These are phyloP conservation scores for Lithocarpus polystachyus DNA, from an alignment of 306 rosid genomes.

Conservation along the genomic window DNA sequence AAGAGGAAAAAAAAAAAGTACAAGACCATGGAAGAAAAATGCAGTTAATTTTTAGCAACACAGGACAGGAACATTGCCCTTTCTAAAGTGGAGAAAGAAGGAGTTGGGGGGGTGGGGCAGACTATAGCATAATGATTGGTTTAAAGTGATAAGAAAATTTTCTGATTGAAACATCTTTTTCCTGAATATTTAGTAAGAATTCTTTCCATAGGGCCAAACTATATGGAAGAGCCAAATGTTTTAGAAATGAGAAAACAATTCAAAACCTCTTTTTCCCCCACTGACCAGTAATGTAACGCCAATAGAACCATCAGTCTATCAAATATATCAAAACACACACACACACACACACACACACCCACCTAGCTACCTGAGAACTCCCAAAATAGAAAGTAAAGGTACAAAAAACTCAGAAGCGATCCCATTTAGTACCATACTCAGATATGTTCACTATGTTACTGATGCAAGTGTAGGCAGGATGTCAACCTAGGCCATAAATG, in stretches of 20 bases:
- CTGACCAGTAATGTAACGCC: not conserved
- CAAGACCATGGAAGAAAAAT: constrained; percentile 11
- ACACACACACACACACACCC: not conserved
- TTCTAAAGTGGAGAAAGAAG: no score
- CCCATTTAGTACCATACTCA: not conserved
- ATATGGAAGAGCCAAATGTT: not conserved
- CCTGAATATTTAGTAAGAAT: not conserved
- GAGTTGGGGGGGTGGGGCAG: not conserved
- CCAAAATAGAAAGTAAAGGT: not conserved
- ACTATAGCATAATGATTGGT: not conserved
- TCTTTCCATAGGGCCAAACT: not conserved
- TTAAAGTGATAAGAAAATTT: not conserved
- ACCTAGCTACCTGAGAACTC: not conserved
- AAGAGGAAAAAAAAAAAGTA: not conserved
- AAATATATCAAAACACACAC: not conserved
- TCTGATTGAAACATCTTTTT: not conserved
- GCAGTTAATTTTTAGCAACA: constrained; percentile 5
- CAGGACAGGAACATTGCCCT: not conserved
- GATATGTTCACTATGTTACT: not conserved
- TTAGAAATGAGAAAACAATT: not conserved
- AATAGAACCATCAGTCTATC: not conserved
- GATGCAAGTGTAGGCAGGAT: not conserved
- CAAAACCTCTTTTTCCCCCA: not conserved
- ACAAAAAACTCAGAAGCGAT: not conserved
- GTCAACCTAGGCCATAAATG: not conserved